These are phyloP conservation scores for Kandelia obovata DNA, from an alignment of 345 rosid species.

Conservation along the genomic window DNA sequence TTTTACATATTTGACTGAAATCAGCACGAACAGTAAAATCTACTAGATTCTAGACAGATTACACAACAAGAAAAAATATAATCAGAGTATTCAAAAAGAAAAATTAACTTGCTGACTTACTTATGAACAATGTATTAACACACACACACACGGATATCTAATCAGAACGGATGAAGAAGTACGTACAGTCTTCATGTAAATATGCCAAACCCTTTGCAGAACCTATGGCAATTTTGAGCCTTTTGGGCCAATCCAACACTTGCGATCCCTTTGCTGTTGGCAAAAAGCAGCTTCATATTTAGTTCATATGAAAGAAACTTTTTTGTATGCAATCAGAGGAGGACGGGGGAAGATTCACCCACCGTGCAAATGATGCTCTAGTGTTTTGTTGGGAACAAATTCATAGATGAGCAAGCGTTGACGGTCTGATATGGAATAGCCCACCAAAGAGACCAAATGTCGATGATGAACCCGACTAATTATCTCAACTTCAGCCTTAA, in stretches of 20 bases:
- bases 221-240: conserved; percentile 86
- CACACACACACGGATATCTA: too few species aligned
- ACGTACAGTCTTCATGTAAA: conserved; percentile 95
- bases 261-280: conserved; percentile 48
- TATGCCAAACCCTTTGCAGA: conserved; percentile 98
- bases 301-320: not conserved
- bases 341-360: conserved; percentile 18
- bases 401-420: conserved; percentile 59
- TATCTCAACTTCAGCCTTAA: conserved; percentile 34
- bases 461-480: conserved; percentile 95
- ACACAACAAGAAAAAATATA: too few species aligned
- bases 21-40: not conserved
- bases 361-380: conserved; percentile 93
- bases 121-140: too few species aligned
- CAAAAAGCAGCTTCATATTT: conserved; percentile 6
- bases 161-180: not conserved
- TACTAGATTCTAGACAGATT: too few species aligned
- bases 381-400: conserved; percentile 41
- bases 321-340: not conserved
- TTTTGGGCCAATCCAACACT: conserved; percentile 72
- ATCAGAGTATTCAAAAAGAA: not conserved
- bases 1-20: not conserved
- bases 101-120: too few species aligned
- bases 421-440: conserved; percentile 63
- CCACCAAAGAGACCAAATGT: conserved; percentile 89